These are phyloP conservation scores for Coleophoma eucalyptorum DNA, from an alignment of 2,329 filamentous ascomycete genomes.

Conservation along the genomic window DNA sequence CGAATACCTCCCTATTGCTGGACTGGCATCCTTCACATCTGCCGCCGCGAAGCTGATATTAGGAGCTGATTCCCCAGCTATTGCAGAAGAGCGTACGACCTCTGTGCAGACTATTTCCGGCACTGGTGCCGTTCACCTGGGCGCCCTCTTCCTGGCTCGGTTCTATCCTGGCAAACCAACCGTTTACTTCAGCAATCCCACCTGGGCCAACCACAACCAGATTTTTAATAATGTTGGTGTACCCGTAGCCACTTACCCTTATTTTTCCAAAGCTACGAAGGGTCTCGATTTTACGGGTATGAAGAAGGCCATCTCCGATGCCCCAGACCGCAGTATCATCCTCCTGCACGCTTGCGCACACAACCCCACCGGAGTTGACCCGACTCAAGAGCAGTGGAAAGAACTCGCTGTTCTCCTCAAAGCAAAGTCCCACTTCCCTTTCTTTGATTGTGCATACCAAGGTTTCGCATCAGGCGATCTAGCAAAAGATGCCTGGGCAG, in stretches of 20 bases:
- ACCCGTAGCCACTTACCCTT: constrained; percentile 79
- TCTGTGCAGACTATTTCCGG: constrained; percentile 95
- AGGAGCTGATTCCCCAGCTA: constrained; percentile 72
- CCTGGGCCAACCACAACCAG: constrained; percentile 98
- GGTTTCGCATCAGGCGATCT: constrained; percentile 94
- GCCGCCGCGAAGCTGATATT: constrained; percentile 91
- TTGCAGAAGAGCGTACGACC: constrained; percentile 75
- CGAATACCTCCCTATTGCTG: constrained; percentile 96
- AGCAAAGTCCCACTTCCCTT: constrained; percentile 84
- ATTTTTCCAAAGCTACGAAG: constrained; percentile 86
- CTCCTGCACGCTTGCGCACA: constrained; percentile 94
- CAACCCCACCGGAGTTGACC: constrained; percentile 97
- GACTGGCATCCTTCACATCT: constrained; percentile 77
- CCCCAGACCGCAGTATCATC: constrained; percentile 78
- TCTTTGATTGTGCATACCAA: constrained; percentile 98
- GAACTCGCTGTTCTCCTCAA: constrained; percentile 77
- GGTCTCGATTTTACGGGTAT: constrained; percentile 92
- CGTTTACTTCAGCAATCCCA: constrained; percentile 90
- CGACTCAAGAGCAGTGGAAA: constrained; percentile 90
- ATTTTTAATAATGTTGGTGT: constrained; percentile 92
- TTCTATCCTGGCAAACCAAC: constrained; percentile 77
- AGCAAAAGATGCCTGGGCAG: constrained; percentile 79
- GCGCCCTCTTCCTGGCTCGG: constrained; percentile 86
- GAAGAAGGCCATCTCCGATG: constrained; percentile 64
- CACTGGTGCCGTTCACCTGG: constrained; percentile 91